Percentiles rank a stretch among this genome's conserved stretches.
Evolutionary conservation across 2,329 filamentous ascomycete genomes (phyloP).

Genomic region (Ceratocystis smalleyi): DNA sequence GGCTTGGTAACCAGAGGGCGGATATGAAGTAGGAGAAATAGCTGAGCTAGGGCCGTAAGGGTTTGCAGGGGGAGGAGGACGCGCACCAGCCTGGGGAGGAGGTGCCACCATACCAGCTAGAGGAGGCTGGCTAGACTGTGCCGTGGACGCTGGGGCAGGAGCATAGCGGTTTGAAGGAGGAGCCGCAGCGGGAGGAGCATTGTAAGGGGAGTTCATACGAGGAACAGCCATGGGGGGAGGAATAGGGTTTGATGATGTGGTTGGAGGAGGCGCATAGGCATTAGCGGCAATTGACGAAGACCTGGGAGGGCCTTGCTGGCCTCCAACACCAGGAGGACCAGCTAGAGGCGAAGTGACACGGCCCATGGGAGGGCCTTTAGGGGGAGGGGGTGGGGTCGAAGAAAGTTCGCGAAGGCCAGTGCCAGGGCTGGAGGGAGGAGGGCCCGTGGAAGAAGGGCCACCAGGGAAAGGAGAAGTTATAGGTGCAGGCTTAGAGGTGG

Average conservation of each 20-base stretch:
- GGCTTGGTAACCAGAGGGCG: conserved; percentile 22
- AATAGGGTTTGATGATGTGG: conserved; percentile 47
- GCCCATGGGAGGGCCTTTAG: conserved; percentile 54
- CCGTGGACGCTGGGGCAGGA: conserved; percentile 32
- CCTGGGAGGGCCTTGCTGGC: conserved; percentile 23
- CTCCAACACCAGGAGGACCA: conserved; percentile 36
- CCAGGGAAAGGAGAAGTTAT: conserved; percentile 63
- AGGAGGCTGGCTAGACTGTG: conserved; percentile 26
- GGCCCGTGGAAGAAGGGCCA: conserved; percentile 38
- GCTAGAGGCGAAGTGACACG: conserved; percentile 58
- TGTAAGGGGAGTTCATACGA: conserved; percentile 73
- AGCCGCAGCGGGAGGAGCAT: conserved; percentile 54
- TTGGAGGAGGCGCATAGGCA: conserved; percentile 38
- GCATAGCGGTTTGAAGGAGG: conserved; percentile 66
- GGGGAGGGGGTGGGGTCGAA: conserved; percentile 62
- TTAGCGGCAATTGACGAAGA: conserved; percentile 17
- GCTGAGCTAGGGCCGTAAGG: conserved; percentile 29
- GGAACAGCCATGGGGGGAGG: conserved; percentile 34
- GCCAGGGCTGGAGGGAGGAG: conserved; percentile 45
- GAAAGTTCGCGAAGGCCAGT: conserved; percentile 45
- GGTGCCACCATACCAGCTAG: conserved; percentile 26
- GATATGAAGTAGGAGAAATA: conserved; percentile 17
- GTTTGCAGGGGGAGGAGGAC: conserved; percentile 33
- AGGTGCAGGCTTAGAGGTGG: conserved; percentile 54
- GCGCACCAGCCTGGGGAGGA: conserved; percentile 27